Evolutionary conservation across 352 stramenopile species (phyloP).

Genomic region (Phytophthora macrochlamydospora): DNA sequence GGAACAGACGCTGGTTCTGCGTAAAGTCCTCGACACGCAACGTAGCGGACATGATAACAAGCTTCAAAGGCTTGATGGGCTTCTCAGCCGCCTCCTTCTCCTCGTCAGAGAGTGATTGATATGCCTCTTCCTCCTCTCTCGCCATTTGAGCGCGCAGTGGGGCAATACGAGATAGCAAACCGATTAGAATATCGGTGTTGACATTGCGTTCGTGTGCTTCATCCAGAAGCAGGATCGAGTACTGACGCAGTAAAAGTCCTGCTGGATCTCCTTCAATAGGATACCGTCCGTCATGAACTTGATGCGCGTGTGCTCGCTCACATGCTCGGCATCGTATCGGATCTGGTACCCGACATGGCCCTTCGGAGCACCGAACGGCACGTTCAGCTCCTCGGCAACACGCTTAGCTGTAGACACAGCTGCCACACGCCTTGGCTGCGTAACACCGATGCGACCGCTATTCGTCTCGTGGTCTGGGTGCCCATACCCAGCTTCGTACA

Average conservation of each 20-base stretch:
- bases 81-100: conserved; percentile 49
- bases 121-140: conserved; percentile 65
- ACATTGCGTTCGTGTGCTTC: conserved; percentile 98
- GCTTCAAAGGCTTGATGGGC: conserved; percentile 79
- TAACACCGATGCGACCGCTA: conserved; percentile 93
- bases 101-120: conserved; percentile 41
- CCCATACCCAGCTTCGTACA: conserved; percentile 95
- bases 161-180: conserved; percentile 94
- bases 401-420: conserved; percentile 97
- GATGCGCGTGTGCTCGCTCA: conserved; percentile 90
- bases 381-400: conserved; percentile 97
- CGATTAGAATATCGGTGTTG: conserved; percentile 97
- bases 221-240: conserved; percentile 91
- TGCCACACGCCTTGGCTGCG: conserved; percentile 97
- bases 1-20: conserved; percentile 94
- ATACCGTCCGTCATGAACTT: conserved; percentile 99
- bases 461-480: conserved; percentile 56
- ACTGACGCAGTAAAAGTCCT: conserved; percentile 81
- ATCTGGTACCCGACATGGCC: conserved; percentile 97
- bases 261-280: conserved; percentile 96
- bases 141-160: conserved; percentile 92
- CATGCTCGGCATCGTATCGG: conserved; percentile 95
- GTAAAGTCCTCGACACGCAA: conserved; percentile 98
- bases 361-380: conserved; percentile 58
- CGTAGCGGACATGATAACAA: conserved; percentile 98